phyloP scores from a whole-genome alignment of 1,139 yeast species.

The Hansenula sp. region DNA sequence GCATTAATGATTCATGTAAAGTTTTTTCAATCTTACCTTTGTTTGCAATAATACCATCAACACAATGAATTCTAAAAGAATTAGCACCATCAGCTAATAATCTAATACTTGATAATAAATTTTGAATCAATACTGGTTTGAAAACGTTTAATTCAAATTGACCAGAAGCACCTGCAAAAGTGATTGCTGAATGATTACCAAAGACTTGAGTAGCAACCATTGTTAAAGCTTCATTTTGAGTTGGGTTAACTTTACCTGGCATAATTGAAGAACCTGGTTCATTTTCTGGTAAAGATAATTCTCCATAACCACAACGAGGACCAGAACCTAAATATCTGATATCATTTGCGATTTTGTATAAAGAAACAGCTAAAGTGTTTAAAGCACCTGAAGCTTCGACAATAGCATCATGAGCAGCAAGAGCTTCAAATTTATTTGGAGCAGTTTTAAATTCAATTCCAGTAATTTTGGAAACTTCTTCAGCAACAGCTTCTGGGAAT shows the following conservation, averaged over 20 bases:
- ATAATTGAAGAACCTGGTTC: conserved; percentile 99
- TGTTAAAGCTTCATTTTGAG: conserved; percentile 97
- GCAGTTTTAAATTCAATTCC: conserved; percentile 90
- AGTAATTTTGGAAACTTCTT: conserved; percentile 63
- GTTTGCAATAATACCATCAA: conserved; percentile 91
- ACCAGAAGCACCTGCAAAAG: conserved; percentile 97
- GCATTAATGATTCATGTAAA: conserved; percentile 92
- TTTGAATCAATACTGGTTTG: conserved; percentile 93
- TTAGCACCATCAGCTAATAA: conserved; percentile 82
- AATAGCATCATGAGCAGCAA: conserved; percentile 97
- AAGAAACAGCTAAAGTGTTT: conserved; percentile 89
- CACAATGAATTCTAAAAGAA: conserved; percentile 92
- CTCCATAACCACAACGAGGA: conserved; percentile 99
- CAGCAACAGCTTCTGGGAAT: conserved; percentile 80
- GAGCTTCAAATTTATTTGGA: conserved; percentile 97
- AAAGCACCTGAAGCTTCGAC: conserved; percentile 97
- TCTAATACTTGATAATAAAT: conserved; percentile 82
- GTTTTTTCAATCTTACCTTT: conserved; percentile 79
- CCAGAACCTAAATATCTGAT: conserved; percentile 98
- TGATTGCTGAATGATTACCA: conserved; percentile 93
- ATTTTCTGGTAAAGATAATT: conserved; percentile 90
- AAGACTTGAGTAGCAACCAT: conserved; percentile 98
- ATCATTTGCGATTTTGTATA: conserved; percentile 95
- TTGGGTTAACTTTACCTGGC: conserved; percentile 99
- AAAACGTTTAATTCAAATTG: conserved; percentile 97